Evolutionary conservation across 2,329 filamentous ascomycete genomes (phyloP), one percentile per base, ranked within the genome.

Genomic region (Colletotrichum melonis): DNA sequence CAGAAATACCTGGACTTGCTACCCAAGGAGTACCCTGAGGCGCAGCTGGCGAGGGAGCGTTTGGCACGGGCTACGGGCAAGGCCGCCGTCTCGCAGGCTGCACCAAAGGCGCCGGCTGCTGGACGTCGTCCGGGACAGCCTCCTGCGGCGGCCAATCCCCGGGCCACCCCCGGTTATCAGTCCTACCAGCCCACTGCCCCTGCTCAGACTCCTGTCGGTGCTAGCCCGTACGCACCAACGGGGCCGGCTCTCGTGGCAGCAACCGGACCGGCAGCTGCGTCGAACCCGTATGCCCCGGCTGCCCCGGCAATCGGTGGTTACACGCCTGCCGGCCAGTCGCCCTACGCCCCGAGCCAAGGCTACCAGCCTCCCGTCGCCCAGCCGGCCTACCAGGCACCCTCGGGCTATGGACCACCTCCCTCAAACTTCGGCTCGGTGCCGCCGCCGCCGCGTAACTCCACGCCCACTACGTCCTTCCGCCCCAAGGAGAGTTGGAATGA

Each of bases 401-500:
- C 80, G 55, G 67, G 78, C 12, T 82, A 82, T 73, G 81, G 79
- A 56, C 79, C 78, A n/a, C 79, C 82, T 16, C 80, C 79, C 68
- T 74, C 77, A 63, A 77, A 80, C 77, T 77, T 80, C 73, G 72
- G 78, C 46, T 89, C 92, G n/a, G 49, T 62, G 35, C 71, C 71
- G 32, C 71, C 71, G 14, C 70, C 70, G 24, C 71, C 67, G 26
- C 67, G 71, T 19, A 92, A 94, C 14, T 88, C 88, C 28, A 87
- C 91, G 54, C 92, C 95, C 26, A 91, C 94, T 22, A 90, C 94
- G 11, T 91, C 91, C 79, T 86, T 90, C 70, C 92, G 92, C 79
- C 92, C 93, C 75, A 92, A 92, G 75, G 90, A 92, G 32, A 93
- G 94, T 77, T 99, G 97, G 97, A 99, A 99, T 78, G 97, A 99